A percentile compares a stretch with the other conserved stretches of the same genome.
Evolutionary conservation across 108 stramenopile species (phyloP).

Genomic region (Conticribra guillardii): DNA sequence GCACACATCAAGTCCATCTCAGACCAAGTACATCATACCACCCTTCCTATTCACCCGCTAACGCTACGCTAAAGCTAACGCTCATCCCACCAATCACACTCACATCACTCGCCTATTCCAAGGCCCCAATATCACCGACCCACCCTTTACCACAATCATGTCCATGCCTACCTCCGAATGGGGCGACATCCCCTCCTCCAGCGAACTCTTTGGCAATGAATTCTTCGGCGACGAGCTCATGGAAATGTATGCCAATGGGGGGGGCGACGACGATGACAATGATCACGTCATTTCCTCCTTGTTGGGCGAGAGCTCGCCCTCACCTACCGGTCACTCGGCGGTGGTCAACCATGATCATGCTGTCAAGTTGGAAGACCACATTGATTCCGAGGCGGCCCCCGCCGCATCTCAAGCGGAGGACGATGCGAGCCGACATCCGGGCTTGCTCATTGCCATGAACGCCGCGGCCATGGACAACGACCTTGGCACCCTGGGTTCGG

Average conservation of each 20-base stretch:
- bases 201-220: slow-evolving; percentile 81
- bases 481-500: slow-evolving; percentile 12
- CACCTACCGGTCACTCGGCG: slow-evolving; percentile 20
- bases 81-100: background rate
- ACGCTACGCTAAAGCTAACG: background rate
- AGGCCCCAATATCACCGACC: slow-evolving; percentile 10
- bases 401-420: slow-evolving; percentile 12
- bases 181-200: slow-evolving; percentile 49
- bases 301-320: slow-evolving; percentile 10
- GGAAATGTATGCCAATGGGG: slow-evolving; percentile 71
- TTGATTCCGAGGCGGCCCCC: background rate
- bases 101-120: slow-evolving; percentile 2
- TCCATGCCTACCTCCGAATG: slow-evolving; percentile 27
- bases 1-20: too few species aligned
- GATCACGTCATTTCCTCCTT: slow-evolving; percentile 24
- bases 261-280: slow-evolving; percentile 39
- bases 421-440: slow-evolving; percentile 27
- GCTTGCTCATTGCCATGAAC: slow-evolving; percentile 46
- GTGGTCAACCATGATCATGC: background rate
- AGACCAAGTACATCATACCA: too few species aligned
- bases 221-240: slow-evolving; percentile 82
- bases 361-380: background rate
- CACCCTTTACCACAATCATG: background rate
- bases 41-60: too few species aligned
- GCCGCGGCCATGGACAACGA: slow-evolving; percentile 48